Evolutionary conservation across 192 early-diverging fungal species (phyloP), one percentile per base, ranked within the genome.

Genomic region (Phlyctochytrium planicorne): DNA sequence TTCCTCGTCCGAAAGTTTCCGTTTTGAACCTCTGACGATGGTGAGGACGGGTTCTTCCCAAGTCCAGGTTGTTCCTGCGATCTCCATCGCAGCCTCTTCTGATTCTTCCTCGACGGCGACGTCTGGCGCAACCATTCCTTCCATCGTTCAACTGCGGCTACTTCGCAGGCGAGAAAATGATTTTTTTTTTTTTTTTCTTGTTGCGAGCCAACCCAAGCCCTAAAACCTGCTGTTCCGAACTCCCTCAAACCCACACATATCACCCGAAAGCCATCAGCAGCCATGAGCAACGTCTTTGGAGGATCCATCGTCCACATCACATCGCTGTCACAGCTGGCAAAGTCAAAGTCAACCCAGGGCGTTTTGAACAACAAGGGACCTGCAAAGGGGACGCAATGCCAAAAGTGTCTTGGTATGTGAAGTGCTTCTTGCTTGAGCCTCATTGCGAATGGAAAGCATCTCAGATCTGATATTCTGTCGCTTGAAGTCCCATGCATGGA

Each of bases 221-320:
- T 47, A 6, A 47, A 20, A 47, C 6, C 20, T 20, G 10, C 20
- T 47, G 10, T 14, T 47, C 40, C 40, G 20, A 47, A 6, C 6
- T 14, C 40, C 10, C 40, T 47, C 10, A 47, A 47, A 14, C 40
- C 40, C 40, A 47, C 40, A 6, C 40, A 20, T 20, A 47, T 47
- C 40, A 20, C 40, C 20, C 10, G 40, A 47, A 20, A 47, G 20
- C 40, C 40, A 47, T 14, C 40, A 6, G 20, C 20, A 20, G 20
- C 10, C 40, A 47, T 14, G 40, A 47, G 40, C 40, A 47, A 47
- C 40, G 40, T 47, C 40, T 47, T 47, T 47, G 40, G 40, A 47
- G 40, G 40, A 6, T 20, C 6, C 10, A 20, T 47, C 40, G 40
- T 47, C 40, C 40, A 47, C 10, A 20, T 47, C 10, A 47, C 40